These are phyloP conservation scores for Paratinospora sagittata DNA, from an alignment of 164 flowering plant genomes.

Conservation along the genomic window DNA sequence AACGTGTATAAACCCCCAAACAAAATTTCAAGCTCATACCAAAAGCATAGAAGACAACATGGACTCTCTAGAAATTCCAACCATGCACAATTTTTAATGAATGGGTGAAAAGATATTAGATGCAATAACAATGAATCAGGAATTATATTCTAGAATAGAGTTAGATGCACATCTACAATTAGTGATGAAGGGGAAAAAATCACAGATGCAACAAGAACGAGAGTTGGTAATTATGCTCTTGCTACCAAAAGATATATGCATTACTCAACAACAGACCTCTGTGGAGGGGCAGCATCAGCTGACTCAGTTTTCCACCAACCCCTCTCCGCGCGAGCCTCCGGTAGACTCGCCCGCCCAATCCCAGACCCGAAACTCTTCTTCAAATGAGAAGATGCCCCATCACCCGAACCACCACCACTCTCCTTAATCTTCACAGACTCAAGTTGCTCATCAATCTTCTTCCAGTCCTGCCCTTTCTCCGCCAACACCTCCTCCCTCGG, in stretches of 20 bases:
- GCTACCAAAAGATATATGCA: not conserved
- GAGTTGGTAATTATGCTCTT: not conserved
- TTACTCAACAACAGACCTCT: conserved; percentile 26
- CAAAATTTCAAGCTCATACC: not conserved
- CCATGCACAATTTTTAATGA: not conserved
- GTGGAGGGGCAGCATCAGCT: conserved; percentile 18
- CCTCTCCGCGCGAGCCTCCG: conserved; percentile 34
- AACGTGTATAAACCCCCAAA: too few species aligned
- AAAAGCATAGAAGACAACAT: not conserved
- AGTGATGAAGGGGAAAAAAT: too few species aligned
- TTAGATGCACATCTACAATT: too few species aligned
- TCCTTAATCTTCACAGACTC: conserved; percentile 66
- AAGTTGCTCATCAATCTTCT: conserved; percentile 84
- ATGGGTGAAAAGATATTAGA: not conserved
- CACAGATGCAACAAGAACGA: too few species aligned
- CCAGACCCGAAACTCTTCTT: conserved; percentile 44
- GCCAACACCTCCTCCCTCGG: conserved; percentile 96
- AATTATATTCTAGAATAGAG: too few species aligned
- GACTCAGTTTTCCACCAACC: conserved; percentile 65
- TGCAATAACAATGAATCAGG: not conserved
- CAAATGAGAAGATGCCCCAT: conserved; percentile 20
- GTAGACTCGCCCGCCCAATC: conserved; percentile 26
- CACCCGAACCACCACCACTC: conserved; percentile 16
- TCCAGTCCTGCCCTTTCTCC: conserved; percentile 89
- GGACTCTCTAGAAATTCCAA: too few species aligned